Evolutionary conservation across 495 filamentous ascomycete genomes (phyloP), one percentile per base, ranked within the genome.

Genomic region (Podospora pseudopauciseta): DNA sequence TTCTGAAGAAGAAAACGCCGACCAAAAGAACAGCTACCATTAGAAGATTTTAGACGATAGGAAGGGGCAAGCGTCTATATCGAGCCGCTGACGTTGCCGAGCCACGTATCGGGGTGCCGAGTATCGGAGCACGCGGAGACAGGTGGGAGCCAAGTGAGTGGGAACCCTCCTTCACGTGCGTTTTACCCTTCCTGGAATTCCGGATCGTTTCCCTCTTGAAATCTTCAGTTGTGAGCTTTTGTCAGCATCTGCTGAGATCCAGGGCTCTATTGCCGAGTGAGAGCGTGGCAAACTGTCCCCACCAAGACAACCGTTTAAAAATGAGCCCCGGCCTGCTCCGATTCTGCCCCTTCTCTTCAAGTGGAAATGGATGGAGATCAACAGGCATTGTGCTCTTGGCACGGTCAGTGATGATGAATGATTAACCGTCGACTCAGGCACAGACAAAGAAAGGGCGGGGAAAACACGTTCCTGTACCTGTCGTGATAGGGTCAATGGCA

Each of bases 131-230:
- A 6, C 7, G 7, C 55, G 54, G 54, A 57, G 54, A 39, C 39
- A 49, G 15, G 39, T 49, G 39, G 39, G 39, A 49, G 39, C 39
- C 39, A 49, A 49, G 39, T 49, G 13, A 13, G 39, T 32, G 7
- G 30, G 30, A 32, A 7, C 30, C 30, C 39, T 23, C 39, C 39
- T 49, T 49, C 39, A 49, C 23, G 6, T 58, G 55, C 55, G 55
- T 58, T 26, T 58, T 58, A 58, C 55, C 55, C 19, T 67, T 67
- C 60, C 30, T 63, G 66, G 66, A 67, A 67, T 60, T 67, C 18
- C 66, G 59, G 66, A 28, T 49, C 60, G 44, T 28, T 30, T 57
- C 60, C 28, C 23, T 3, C 7, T 7, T 7, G 28, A n/a, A 11
- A 1, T 49, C 2, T 49, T 49, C 30, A 32, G 30, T 49, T 49